Base-by-base conservation (phyloP, 2,329 filamentous ascomycete genomes). In the Colletotrichum sp. region DNA sequence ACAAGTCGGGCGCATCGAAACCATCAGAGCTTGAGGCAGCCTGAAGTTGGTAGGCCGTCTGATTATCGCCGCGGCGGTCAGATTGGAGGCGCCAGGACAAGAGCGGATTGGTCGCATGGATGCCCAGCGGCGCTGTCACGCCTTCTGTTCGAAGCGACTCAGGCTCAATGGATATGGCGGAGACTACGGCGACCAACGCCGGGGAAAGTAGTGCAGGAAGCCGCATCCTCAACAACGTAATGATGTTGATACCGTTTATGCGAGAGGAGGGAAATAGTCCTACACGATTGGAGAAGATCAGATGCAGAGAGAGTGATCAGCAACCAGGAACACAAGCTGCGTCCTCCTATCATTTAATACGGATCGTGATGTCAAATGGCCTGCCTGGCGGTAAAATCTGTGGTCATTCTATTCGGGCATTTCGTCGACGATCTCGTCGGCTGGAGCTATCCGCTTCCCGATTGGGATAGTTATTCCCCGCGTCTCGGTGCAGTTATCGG, bases 21-120 rank as follows among this genome's bases (percentile, higher is more conserved):
- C 15, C 65, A 34, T 12, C 57, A 6, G 28, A 24, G 13, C 15
- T 59, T 2, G 28, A 34, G 5, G 70, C 64, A 15, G 39, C 30
- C n/a, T 69, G 52, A 24, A 69, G 26, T 4, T 62, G 67, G 18
- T 70, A 70, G 32, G 55, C 4, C 1, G 67, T 70, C n/a, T 72
- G 22, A 13, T 52, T 59, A 16, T 66, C 62, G 39, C 32, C 22
- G 32, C 69, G 59, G 1, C n/a, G 48, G 13, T 22, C n/a, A 13
- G 60, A 70, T 18, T 16, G 28, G 10, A 70, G 57, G 5, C 44
- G 44, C 65, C 44, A 64, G 10, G 18, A 44, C 39, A 44, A 6
- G 0, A 44, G 3, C 8, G 39, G 39, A 1, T 44, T 44, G 18
- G 18, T 10, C 8, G 39, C 18, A n/a, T 44, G 39, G 39, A 44